phyloP scores from a whole-genome alignment of 495 filamentous ascomycete genomes.

The Tuber melanosporum region DNA sequence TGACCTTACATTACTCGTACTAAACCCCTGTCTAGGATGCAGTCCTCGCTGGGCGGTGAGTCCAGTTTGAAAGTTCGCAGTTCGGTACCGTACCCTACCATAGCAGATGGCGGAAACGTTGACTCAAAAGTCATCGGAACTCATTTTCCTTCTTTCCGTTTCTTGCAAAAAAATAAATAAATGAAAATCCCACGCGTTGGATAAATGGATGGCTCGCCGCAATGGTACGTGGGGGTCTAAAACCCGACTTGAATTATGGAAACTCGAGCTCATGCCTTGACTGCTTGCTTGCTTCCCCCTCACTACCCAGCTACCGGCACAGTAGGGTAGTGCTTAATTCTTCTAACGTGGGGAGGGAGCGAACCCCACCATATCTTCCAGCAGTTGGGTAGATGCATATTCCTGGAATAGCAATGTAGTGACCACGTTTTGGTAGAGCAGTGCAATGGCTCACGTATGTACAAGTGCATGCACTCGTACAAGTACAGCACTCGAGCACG shows the following conservation, averaged over 20 bases:
- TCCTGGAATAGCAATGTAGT: constrained; percentile 19
- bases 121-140: background rate
- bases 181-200: constrained; percentile 12
- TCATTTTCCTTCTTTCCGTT: background rate
- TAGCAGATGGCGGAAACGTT: background rate
- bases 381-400: background rate
- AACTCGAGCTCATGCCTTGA: constrained; percentile 18
- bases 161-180: background rate
- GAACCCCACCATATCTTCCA: constrained; percentile 14
- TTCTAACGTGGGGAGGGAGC: constrained; percentile 21
- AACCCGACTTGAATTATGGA: constrained; percentile 26
- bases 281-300: background rate
- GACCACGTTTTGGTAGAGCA: constrained; percentile 29
- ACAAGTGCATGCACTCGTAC: too few species aligned
- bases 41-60: constrained; percentile 15
- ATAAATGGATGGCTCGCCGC: constrained; percentile 27
- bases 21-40: constrained; percentile 7
- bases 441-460: background rate
- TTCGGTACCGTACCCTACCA: background rate
- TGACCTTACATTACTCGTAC: background rate
- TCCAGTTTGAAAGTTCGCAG: constrained; percentile 23
- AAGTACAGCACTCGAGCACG: background rate
- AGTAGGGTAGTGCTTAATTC: background rate
- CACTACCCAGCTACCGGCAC: background rate
- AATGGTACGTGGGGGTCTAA: constrained; percentile 29